phyloP scores from a whole-genome alignment of 108 stramenopile species.

The Nitzschia sp. region DNA sequence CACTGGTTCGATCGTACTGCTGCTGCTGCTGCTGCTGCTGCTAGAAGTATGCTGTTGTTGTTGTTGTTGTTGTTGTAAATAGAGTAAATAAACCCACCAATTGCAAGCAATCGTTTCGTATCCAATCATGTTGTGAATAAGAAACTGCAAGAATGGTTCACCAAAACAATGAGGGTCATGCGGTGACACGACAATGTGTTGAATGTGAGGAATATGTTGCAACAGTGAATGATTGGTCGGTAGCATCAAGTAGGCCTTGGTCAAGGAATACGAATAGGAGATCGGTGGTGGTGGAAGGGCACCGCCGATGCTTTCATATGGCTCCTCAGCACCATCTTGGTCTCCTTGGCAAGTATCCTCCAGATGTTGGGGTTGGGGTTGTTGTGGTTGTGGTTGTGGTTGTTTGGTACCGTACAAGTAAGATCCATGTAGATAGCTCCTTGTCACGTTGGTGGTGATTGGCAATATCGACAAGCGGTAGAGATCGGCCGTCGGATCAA shows the following conservation, averaged over 20 bases:
- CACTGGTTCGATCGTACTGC: conserved; percentile 16
- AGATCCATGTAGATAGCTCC: neutral
- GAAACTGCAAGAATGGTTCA: conserved; percentile 65
- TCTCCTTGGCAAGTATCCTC: neutral
- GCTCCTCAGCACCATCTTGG: too few species aligned
- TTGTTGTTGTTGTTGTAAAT: neutral
- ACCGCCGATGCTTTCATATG: too few species aligned
- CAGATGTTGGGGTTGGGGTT: neutral
- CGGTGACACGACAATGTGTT: conserved; percentile 54
- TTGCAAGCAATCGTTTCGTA: conserved; percentile 72
- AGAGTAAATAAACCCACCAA: conserved; percentile 45
- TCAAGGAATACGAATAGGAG: conserved; percentile 60
- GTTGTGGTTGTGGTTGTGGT: too few species aligned
- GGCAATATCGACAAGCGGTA: neutral
- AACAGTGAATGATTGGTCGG: conserved; percentile 36
- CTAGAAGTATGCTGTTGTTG: neutral
- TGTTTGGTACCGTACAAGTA: too few species aligned
- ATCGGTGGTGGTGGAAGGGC: too few species aligned
- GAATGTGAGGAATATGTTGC: conserved; percentile 27
- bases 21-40: neutral
- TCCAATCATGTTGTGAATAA: conserved; percentile 43
- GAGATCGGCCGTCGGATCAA: conserved; percentile 14
- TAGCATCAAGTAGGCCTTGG: conserved; percentile 61
- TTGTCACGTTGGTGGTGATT: neutral
- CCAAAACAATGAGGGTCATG: conserved; percentile 71